phyloP scores from a whole-genome alignment of 495 filamentous ascomycete genomes.

The Penicillium soppii region DNA sequence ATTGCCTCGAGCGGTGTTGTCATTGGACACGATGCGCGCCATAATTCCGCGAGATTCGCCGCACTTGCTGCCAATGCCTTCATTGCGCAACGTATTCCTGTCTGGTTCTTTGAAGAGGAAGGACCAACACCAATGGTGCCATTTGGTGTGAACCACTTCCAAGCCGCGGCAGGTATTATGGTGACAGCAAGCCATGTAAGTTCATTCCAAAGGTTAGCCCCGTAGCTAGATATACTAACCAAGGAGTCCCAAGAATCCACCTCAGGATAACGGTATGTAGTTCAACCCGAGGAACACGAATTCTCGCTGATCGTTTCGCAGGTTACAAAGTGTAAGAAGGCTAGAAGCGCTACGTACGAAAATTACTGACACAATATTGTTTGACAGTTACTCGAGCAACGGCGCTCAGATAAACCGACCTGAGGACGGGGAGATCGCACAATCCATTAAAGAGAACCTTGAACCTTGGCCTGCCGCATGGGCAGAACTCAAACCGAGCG shows the following conservation, averaged over 20 bases:
- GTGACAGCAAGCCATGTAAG: conserved; percentile 66
- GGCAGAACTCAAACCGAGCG: conserved; percentile 46
- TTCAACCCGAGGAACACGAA: background rate
- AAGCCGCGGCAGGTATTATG: conserved; percentile 68
- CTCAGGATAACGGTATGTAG: conserved; percentile 59
- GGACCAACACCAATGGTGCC: conserved; percentile 70
- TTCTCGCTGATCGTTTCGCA: conserved; percentile 16
- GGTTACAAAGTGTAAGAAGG: conserved; percentile 64
- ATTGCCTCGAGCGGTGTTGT: conserved; percentile 52
- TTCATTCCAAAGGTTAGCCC: background rate
- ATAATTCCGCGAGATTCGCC: conserved; percentile 66
- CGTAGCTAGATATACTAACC: conserved; percentile 18
- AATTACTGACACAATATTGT: conserved; percentile 14
- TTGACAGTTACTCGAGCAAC: conserved; percentile 58
- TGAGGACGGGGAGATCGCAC: conserved; percentile 60
- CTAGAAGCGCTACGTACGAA: background rate
- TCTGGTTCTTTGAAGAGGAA: conserved; percentile 56
- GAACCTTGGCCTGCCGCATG: conserved; percentile 51
- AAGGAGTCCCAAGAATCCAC: conserved; percentile 51
- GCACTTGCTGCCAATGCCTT: conserved; percentile 65
- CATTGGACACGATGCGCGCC: conserved; percentile 67
- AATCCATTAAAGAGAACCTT: conserved; percentile 57
- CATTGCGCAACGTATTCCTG: conserved; percentile 57
- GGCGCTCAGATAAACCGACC: conserved; percentile 71
- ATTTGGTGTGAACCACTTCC: conserved; percentile 57